phyloP scores from a whole-genome alignment of 768 basidiomycete species.

The Lyophyllum decastes region DNA sequence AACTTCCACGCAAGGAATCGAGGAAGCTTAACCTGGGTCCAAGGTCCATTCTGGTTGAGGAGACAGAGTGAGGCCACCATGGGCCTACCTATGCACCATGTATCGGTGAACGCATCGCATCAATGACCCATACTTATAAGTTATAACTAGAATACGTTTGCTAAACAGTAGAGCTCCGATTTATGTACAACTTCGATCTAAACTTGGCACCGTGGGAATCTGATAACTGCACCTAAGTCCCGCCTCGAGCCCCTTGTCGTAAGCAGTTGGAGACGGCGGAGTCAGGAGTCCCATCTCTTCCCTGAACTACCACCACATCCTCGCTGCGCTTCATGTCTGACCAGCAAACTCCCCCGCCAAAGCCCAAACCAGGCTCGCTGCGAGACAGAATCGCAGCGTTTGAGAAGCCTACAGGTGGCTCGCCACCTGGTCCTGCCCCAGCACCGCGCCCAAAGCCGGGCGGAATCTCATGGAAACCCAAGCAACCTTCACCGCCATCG shows the following conservation, averaged over 20 bases:
- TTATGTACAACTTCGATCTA: neutral
- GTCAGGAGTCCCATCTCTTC: slow-evolving; percentile 5
- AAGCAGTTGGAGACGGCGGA: neutral
- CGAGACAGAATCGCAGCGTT: slow-evolving; percentile 90
- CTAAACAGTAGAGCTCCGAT: neutral
- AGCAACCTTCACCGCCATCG: slow-evolving; percentile 50
- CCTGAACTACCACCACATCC: slow-evolving; percentile 18
- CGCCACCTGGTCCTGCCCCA: slow-evolving; percentile 36
- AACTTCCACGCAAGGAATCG: neutral
- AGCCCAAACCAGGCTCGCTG: slow-evolving; percentile 74
- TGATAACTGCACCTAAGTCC: neutral
- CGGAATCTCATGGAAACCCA: slow-evolving; percentile 74
- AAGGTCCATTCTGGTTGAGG: slow-evolving; percentile 40
- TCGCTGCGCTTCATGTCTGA: slow-evolving; percentile 53
- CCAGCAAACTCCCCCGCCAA: slow-evolving; percentile 53
- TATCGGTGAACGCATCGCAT: slow-evolving; percentile 12
- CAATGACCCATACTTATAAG: too few species aligned
- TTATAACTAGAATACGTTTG: too few species aligned
- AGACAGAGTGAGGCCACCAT: slow-evolving; percentile 7
- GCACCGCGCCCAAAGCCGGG: slow-evolving; percentile 68
- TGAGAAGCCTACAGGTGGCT: slow-evolving; percentile 58
- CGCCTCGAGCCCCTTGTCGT: neutral
- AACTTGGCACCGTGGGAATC: slow-evolving; percentile 10
- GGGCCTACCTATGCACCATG: slow-evolving; percentile 16
- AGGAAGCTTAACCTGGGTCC: neutral